Evolutionary conservation across 139 green algal species (phyloP), one percentile per base, ranked within the genome.

Genomic region (Coelastrella sp.): DNA sequence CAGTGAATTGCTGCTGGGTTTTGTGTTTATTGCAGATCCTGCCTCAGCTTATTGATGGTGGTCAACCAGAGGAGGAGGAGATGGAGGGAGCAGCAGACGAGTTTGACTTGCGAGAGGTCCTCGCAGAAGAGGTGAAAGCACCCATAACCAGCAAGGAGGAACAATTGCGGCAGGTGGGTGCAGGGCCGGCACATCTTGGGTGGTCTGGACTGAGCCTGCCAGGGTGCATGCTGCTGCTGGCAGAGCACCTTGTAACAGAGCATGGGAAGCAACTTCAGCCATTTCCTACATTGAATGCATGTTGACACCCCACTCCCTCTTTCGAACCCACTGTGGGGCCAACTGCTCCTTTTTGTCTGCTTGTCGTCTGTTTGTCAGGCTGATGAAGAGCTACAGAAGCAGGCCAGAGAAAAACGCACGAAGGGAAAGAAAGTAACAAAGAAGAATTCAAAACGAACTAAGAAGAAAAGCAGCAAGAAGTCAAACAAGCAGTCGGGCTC

Each of bases 391-490:
- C 61, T 88, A 1, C 66, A 80, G 68, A 49, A 22, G 20, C 49
- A 75, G 7, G 66, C 60, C 6, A 59, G 24, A 20, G n/a, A 14
- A n/a, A 59, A 82, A 58, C 35, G 35, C 35, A 4, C 17, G 65
- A 22, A 86, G 56, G 35, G 22, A 25, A 88, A 88, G 84, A 81
- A 81, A 12, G 56, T 17, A 22, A 56, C 6, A 0, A 87, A 27
- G 25, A 87, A 59, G n/a, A 79, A 78, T 12, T 66, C 49, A 9
- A 78, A 61, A 10, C 25, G 24, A 14, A 58, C 10, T 6, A 81
- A n/a, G 8, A 88, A 88, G 25, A 88, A 88, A 73, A 74, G 14
- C 6, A 75, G 49, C 35, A 88, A 88, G 84, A 80, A 88, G 84
- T 65, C 66, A 7, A 81, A 65, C 66, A 65, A 87, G 61, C 78